Base-by-base conservation (phyloP, 2,329 filamentous ascomycete species). In the Aspergillus costaricaensis region DNA sequence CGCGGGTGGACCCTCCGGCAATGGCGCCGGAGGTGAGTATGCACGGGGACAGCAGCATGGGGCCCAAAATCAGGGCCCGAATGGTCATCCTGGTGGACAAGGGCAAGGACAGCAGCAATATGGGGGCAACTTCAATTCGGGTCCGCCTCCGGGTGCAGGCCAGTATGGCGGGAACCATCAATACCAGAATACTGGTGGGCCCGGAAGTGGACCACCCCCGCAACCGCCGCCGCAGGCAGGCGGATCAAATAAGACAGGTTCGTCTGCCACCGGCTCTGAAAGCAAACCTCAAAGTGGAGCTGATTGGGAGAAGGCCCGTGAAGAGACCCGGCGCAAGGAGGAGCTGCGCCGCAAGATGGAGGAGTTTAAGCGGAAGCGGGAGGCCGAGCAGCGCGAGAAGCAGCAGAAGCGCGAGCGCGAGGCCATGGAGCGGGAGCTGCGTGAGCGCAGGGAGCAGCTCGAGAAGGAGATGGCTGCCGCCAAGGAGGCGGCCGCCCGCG, bases 321-420 rank as follows among this genome's bases (percentile, higher is more conserved):
- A 76, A 61, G 73, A 75, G 53, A 65, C 69, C 3, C 72, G 65
- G 51, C 72, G 74, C 32, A 76, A 76, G 62, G 75, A 77, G 55
- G 75, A 76, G 43, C 64, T 76, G 30, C 69, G 71, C 8, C 67
- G 73, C 21, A 77, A 76, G 62, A 76, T 76, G 72, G 75, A 77
- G 25, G 74, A 71, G 54, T 74, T 73, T 47, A 73, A 72, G 56
- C 67, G 69, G 58, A 74, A 75, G 56, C 65, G 75, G 50, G 72
- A 77, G 52, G 74, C 74, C 59, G 69, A 76, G 65, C 67, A 72
- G 52, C 70, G 73, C 50, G 76, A 79, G 59, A 74, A 75, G 50
- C 70, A 78, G 55, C 69, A 70, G 44, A 69, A 77, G 57, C 71
- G 73, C 1, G 77, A 79, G 58, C 72, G 74, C 23, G 77, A 79